Evolutionary conservation across 768 basidiomycete species (phyloP), one percentile per base, ranked within the genome.

Genomic region (Galerina marginata): DNA sequence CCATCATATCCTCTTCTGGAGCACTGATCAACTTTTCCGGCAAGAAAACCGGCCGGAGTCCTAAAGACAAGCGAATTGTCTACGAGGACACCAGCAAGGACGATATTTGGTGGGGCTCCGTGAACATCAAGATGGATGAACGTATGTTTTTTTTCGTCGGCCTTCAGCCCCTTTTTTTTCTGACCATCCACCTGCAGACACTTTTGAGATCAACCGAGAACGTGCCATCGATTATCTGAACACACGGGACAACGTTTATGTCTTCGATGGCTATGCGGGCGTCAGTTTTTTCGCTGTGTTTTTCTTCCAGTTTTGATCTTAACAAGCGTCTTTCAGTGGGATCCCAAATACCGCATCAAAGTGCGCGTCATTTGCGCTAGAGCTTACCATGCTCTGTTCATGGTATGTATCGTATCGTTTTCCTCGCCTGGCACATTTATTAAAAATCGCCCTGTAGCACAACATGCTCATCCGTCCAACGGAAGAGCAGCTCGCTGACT

Each of bases 391-490:
- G 97, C 96, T 33, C 84, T 97, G 60, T 99, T 95, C 83, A 98
- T 98, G 95, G 93, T 92, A 71, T 74, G 89, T 84, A 51, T 68
- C 59, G 61, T 53, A 48, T 56, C 64, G 61, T 63, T n/a, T 60
- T 44, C 36, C 33, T 61, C 60, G 61, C 53, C 56, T 50, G 60
- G 60, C 65, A 69, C 36, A 67, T 58, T 52, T 61, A 59, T 59
- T 61, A 48, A 55, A 25, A 54, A 52, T 38, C 51, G 58, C 45
- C 25, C 49, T 57, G 20, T 72, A 95, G 93, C 91, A 98, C 81
- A 98, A 98, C 85, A 98, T 99, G 97, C 87, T 99, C 62, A 99
- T 99, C 75, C 93, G 97, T 59, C 97, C 97, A 43, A 96, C 96
- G 5, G 88, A 92, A 58, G 92, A 96, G 68, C 95, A 99, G 77